Conservation (phyloP, 2,329 filamentous ascomycete genomes). For the Trichophyton simii region DNA sequence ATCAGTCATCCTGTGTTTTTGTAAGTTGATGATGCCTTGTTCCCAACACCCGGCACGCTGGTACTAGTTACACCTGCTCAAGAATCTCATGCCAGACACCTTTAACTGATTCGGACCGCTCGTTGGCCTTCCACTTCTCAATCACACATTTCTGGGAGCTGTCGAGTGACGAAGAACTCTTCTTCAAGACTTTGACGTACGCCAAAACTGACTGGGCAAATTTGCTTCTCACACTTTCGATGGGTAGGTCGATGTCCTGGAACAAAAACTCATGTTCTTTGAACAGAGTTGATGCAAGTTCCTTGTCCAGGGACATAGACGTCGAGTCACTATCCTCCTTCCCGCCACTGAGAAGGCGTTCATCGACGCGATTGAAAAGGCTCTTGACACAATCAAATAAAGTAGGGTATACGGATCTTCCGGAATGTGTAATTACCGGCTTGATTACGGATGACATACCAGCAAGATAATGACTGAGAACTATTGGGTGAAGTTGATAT, state of each 20-base stretch:
- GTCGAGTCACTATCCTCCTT: neutral
- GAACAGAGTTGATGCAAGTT: constrained; percentile 17
- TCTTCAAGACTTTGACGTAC: constrained; percentile 21
- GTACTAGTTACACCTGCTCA: too few species aligned
- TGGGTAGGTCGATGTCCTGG: constrained; percentile 23
- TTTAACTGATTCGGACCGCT: constrained; percentile 28
- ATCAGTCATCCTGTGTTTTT: neutral
- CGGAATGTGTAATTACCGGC: constrained; percentile 22
- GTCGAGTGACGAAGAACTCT: constrained; percentile 15
- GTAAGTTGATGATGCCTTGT: neutral
- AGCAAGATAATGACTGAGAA: constrained; percentile 21
- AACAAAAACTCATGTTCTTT: constrained; percentile 23
- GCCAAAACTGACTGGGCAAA: constrained; percentile 26
- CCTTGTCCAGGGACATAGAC: constrained; percentile 12
- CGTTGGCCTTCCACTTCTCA: constrained; percentile 25
- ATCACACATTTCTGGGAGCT: constrained; percentile 17
- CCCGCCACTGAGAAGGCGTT: constrained; percentile 13
- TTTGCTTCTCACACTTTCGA: constrained; percentile 27
- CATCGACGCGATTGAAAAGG: constrained; percentile 22
- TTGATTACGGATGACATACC: constrained; percentile 21
- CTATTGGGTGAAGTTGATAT: constrained; percentile 15
- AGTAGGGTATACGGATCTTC: constrained; percentile 24
- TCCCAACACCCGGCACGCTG: neutral
- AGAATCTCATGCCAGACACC: neutral
- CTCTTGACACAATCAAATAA: constrained; percentile 26